phyloP scores from a whole-genome alignment of 2,329 filamentous ascomycete species.

The Fusarium sp. region DNA sequence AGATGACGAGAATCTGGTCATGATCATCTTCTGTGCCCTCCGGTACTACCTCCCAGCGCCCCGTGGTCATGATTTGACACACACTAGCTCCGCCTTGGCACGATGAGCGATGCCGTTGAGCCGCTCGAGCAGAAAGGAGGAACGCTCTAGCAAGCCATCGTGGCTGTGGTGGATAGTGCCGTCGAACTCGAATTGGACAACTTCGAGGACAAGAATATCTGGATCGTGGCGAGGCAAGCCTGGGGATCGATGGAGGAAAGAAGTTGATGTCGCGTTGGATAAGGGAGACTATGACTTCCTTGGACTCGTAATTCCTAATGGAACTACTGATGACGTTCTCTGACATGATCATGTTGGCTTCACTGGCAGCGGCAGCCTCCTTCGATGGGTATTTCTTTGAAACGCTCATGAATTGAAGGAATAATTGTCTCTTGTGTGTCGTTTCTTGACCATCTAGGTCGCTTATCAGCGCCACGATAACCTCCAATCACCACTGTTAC shows the following conservation, averaged over 20 bases:
- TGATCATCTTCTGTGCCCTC: background rate
- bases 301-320: background rate
- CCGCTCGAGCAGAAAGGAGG: background rate
- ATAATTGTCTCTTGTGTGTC: background rate
- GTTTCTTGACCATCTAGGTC: background rate
- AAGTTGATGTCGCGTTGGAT: conserved; percentile 4
- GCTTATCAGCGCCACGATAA: background rate
- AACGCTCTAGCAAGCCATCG: background rate
- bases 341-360: background rate
- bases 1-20: background rate
- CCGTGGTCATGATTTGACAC: background rate
- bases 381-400: background rate
- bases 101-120: background rate
- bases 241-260: background rate
- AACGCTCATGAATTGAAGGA: background rate
- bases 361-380: too few species aligned
- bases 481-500: background rate
- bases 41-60: background rate
- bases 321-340: background rate
- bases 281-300: background rate
- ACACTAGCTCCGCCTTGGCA: background rate
- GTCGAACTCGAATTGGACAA: background rate
- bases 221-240: background rate
- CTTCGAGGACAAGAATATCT: background rate
- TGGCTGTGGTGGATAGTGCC: background rate